phyloP scores from a whole-genome alignment of 2,329 filamentous ascomycete genomes.

The Domatiomyces globalis region DNA sequence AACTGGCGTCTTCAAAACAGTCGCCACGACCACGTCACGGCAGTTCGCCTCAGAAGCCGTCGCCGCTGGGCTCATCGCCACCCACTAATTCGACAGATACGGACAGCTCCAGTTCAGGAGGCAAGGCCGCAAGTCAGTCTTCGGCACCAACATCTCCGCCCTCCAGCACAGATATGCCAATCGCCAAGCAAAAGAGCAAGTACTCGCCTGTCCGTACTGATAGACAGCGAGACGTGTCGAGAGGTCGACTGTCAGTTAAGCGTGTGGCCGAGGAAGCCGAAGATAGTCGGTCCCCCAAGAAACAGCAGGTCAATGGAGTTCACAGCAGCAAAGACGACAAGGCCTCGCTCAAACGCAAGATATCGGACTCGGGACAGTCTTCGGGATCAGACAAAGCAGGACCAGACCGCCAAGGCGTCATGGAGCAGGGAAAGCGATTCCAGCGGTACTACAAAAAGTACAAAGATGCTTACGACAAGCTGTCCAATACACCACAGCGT shows the following conservation, averaged over 20 bases:
- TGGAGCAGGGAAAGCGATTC: constrained; percentile 34
- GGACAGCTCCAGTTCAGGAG: constrained; percentile 30
- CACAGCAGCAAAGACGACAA: constrained; percentile 28
- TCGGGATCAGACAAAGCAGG: constrained; percentile 23
- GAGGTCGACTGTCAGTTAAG: constrained; percentile 19
- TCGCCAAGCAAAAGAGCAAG: constrained; percentile 21
- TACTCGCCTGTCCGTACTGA: constrained; percentile 18
- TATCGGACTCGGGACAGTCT: constrained; percentile 11
- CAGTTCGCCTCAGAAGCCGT: constrained; percentile 47
- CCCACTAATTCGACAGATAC: constrained; percentile 48
- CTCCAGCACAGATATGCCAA: constrained; percentile 13
- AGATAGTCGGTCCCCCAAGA: constrained; percentile 20
- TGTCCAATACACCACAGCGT: constrained; percentile 28
- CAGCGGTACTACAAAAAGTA: constrained; percentile 46
- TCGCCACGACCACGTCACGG: constrained; percentile 25
- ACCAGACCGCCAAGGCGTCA: constrained; percentile 25
- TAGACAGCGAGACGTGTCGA: constrained; percentile 8
- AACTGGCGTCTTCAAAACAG: constrained; percentile 5
- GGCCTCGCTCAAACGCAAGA: neutral
- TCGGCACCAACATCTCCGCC: constrained; percentile 35
- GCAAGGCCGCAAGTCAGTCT: constrained; percentile 26
- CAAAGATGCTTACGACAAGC: constrained; percentile 38
- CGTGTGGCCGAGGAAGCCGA: constrained; percentile 25
- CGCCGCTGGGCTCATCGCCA: constrained; percentile 46
- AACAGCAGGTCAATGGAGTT: constrained; percentile 28